phyloP scores from a whole-genome alignment of 2,329 filamentous ascomycete genomes.

The Cladosporium velox region DNA sequence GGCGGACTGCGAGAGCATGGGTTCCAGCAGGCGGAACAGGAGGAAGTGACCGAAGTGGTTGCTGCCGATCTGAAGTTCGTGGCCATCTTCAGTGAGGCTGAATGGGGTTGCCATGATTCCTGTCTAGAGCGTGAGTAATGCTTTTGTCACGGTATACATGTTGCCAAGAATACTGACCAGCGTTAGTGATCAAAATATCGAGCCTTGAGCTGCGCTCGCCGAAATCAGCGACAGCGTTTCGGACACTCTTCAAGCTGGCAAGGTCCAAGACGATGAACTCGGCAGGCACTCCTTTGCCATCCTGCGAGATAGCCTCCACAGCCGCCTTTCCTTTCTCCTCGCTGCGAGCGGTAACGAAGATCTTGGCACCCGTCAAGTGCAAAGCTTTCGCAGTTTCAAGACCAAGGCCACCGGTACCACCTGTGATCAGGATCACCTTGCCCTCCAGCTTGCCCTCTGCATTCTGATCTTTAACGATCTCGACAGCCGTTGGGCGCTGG shows the following conservation, averaged over 20 bases:
- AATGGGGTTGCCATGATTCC: constrained; percentile 46
- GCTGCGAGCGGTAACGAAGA: constrained; percentile 49
- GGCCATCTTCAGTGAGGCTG: constrained; percentile 47
- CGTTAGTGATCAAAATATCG: constrained; percentile 30
- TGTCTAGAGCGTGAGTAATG: background rate
- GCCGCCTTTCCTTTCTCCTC: constrained; percentile 42
- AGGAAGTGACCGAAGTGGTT: constrained; percentile 59
- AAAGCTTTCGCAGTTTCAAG: constrained; percentile 50
- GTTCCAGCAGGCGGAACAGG: constrained; percentile 53
- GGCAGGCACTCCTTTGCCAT: constrained; percentile 25
- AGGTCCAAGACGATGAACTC: constrained; percentile 36
- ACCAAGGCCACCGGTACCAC: constrained; percentile 50
- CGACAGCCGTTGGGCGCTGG: constrained; percentile 30
- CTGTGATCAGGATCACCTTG: constrained; percentile 48
- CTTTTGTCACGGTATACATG: background rate
- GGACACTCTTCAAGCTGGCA: constrained; percentile 37
- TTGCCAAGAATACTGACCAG: constrained; percentile 20
- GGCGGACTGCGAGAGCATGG: constrained; percentile 35
- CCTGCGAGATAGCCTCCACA: constrained; percentile 33
- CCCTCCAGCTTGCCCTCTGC: constrained; percentile 39
- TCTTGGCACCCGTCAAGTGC: constrained; percentile 47
- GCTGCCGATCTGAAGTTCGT: constrained; percentile 55
- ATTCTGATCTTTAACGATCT: constrained; percentile 31
- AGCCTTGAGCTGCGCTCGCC: constrained; percentile 17
- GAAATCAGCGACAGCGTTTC: constrained; percentile 35